Conservation (phyloP, 768 basidiomycete genomes). For the Boletus tylopilopsis region DNA sequence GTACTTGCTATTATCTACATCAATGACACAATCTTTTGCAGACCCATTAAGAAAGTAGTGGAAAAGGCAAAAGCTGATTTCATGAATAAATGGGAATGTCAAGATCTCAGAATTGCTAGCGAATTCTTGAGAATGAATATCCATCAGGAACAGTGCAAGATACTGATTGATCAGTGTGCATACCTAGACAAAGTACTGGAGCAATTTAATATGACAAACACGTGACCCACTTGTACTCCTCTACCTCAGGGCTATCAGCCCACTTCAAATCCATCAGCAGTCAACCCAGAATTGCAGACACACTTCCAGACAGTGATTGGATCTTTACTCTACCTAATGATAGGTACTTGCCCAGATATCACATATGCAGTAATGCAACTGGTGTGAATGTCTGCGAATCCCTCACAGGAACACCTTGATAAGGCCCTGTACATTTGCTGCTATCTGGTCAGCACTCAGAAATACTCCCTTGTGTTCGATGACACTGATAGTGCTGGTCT, state of each 20-base stretch:
- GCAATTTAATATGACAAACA: background rate
- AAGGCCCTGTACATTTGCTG: no score
- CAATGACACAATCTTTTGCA: background rate
- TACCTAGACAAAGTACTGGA: background rate
- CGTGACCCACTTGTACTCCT: background rate
- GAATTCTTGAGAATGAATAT: background rate
- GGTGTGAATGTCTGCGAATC: no score
- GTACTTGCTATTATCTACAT: background rate
- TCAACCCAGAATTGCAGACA: background rate
- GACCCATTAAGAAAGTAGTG: background rate
- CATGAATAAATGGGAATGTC: background rate
- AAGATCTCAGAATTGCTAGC: background rate
- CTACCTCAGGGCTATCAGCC: background rate
- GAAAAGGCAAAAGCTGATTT: background rate
- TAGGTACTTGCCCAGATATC: no score
- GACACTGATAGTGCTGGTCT: no score
- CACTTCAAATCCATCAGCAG: background rate
- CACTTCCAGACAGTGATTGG: background rate
- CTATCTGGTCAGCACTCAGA: no score
- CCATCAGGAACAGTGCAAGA: background rate
- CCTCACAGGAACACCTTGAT: no score
- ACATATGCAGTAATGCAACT: no score
- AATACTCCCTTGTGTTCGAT: no score
- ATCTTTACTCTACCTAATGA: no score
- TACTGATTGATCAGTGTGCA: background rate